These are phyloP conservation scores for Colletotrichum musicola DNA, from an alignment of 2,329 filamentous ascomycete species.

Conservation along the genomic window DNA sequence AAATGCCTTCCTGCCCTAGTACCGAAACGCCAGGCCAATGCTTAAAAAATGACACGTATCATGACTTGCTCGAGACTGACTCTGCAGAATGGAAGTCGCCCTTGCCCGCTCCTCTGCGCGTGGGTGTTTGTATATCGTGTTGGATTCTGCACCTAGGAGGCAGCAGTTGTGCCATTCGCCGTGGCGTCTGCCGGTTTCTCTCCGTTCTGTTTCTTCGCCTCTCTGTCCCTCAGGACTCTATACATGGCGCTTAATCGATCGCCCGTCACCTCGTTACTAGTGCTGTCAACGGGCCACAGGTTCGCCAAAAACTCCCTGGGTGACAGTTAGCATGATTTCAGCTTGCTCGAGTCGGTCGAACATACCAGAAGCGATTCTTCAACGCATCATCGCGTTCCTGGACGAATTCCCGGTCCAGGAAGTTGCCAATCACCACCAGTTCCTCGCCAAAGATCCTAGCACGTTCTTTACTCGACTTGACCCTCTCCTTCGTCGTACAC, in stretches of 20 bases:
- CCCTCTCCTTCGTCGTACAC: conserved; percentile 71
- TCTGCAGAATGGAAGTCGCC: conserved; percentile 19
- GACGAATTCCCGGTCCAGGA: conserved; percentile 59
- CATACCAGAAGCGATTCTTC: conserved; percentile 42
- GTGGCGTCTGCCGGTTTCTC: conserved; percentile 26
- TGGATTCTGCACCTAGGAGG: conserved; percentile 29
- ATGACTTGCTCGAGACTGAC: conserved; percentile 31
- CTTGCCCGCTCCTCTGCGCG: conserved; percentile 12
- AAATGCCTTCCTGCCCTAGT: conserved; percentile 31
- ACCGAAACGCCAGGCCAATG: conserved; percentile 41
- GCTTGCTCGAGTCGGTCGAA: background rate
- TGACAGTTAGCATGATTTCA: conserved; percentile 6
- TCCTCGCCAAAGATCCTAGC: conserved; percentile 72
- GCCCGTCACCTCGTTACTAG: conserved; percentile 58
- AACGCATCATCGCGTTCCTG: conserved; percentile 53
- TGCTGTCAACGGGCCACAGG: conserved; percentile 61
- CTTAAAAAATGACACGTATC: conserved; percentile 34
- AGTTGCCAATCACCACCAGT: conserved; percentile 72
- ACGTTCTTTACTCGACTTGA: conserved; percentile 72
- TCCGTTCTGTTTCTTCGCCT: conserved; percentile 43
- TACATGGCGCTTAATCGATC: conserved; percentile 60
- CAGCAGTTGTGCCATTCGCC: conserved; percentile 38
- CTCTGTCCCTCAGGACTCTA: conserved; percentile 52
- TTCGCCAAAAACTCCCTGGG: conserved; percentile 59
- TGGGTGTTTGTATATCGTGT: conserved; percentile 23